These are phyloP conservation scores for Alternaria postmessia DNA, from an alignment of 2,329 filamentous ascomycete genomes.

Conservation along the genomic window DNA sequence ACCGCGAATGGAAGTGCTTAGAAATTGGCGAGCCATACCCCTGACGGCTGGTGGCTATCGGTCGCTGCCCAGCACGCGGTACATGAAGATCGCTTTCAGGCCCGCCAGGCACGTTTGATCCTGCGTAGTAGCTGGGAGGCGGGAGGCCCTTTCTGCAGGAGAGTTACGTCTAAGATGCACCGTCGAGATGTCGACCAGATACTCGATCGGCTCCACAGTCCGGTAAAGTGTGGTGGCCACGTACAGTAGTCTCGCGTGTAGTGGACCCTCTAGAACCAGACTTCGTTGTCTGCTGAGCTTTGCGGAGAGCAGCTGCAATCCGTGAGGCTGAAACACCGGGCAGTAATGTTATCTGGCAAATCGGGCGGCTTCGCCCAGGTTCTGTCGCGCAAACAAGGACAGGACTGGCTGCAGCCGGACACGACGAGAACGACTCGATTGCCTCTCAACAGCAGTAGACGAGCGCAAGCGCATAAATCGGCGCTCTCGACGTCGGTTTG, in stretches of 20 bases:
- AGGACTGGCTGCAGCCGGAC: conserved; percentile 6
- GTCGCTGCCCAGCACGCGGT: conserved; percentile 13
- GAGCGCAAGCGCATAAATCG: conserved; percentile 9
- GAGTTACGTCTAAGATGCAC: not conserved
- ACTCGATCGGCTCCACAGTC: conserved; percentile 18
- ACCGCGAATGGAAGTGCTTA: conserved; percentile 32
- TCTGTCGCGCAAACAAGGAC: conserved; percentile 2
- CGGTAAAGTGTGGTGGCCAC: conserved; percentile 9
- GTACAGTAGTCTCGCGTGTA: conserved; percentile 9
- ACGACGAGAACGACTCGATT: conserved; percentile 13
- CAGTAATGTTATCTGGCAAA: conserved; percentile 16
- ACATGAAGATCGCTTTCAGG: conserved; percentile 21
- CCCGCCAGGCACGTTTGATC: conserved; percentile 17
- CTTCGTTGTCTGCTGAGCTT: conserved; percentile 11
- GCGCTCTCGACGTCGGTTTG: conserved; percentile 16
- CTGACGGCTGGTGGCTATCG: conserved; percentile 22
- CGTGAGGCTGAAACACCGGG: conserved; percentile 32
- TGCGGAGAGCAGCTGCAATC: conserved; percentile 18
- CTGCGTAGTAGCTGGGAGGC: conserved; percentile 3
- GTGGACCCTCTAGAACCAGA: conserved; percentile 9
- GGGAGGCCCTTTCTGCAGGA: not conserved
- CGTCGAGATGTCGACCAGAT: conserved; percentile 6
- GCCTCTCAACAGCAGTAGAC: conserved; percentile 8
- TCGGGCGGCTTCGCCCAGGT: conserved; percentile 22
- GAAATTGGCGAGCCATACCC: conserved; percentile 19